These are phyloP conservation scores for Aspergillus proliferans DNA, from an alignment of 2,329 filamentous ascomycete species.

Conservation along the genomic window DNA sequence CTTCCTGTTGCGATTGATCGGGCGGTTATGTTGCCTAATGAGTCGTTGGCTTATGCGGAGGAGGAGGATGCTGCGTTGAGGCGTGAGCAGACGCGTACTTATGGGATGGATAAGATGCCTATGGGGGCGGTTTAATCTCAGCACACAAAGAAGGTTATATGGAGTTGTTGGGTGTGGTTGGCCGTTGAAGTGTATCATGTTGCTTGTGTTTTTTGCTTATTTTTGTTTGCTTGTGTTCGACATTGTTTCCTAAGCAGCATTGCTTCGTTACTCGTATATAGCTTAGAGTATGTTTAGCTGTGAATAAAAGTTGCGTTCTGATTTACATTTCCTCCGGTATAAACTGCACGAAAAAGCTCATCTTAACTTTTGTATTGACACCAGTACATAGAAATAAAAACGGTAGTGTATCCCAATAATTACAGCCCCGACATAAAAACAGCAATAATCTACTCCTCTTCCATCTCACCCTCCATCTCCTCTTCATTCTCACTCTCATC, in stretches of 20 bases:
- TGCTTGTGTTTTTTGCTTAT: background rate
- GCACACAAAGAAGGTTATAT: background rate
- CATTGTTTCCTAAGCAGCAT: background rate
- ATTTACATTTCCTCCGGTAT: background rate
- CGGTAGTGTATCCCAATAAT: slow-evolving; percentile 3
- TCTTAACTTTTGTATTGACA: slow-evolving; percentile 11
- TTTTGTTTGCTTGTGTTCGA: background rate
- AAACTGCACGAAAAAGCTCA: background rate
- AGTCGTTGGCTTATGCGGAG: slow-evolving; percentile 36
- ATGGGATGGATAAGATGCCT: slow-evolving; percentile 19
- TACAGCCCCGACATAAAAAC: slow-evolving; percentile 12
- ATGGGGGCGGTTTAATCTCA: slow-evolving; percentile 17
- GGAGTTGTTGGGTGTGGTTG: background rate
- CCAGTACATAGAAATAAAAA: slow-evolving; percentile 9
- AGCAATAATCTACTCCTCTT: slow-evolving; percentile 14
- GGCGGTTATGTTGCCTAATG: slow-evolving; percentile 39
- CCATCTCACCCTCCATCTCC: slow-evolving; percentile 15
- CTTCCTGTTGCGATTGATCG: slow-evolving; percentile 52
- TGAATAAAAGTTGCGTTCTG: too few relatives aligned
- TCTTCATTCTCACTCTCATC: slow-evolving; percentile 16
- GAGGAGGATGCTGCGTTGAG: slow-evolving; percentile 36
- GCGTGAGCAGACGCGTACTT: slow-evolving; percentile 20
- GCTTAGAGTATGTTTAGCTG: too few relatives aligned
- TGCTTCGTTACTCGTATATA: too few relatives aligned
- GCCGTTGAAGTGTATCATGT: background rate